phyloP scores from a whole-genome alignment of 352 stramenopile genomes.

The Globisporangium nodosum region DNA sequence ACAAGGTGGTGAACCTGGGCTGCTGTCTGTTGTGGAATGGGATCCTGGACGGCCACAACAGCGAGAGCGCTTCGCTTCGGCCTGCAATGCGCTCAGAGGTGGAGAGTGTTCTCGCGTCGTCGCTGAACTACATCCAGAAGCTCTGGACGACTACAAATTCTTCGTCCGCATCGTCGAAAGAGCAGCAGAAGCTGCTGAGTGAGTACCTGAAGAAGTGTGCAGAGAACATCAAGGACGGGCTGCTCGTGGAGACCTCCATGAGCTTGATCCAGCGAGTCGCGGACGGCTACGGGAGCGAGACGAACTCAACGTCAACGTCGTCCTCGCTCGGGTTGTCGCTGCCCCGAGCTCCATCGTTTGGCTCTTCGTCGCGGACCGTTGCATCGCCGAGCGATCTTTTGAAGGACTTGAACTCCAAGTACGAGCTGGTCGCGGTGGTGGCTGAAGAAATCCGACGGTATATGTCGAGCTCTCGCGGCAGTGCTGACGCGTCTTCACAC shows the following conservation, averaged over 20 bases:
- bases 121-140: constrained; percentile 69
- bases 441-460: constrained; percentile 50
- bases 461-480: constrained; percentile 10
- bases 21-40: constrained; percentile 80
- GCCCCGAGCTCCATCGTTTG: constrained; percentile 18
- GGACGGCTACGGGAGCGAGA: constrained; percentile 38
- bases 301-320: constrained; percentile 23
- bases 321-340: constrained; percentile 33
- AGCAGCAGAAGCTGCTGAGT: constrained; percentile 63
- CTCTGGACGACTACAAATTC: constrained; percentile 42
- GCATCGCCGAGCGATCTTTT: constrained; percentile 48
- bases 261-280: constrained; percentile 67
- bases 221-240: constrained; percentile 52
- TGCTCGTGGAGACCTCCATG: constrained; percentile 68
- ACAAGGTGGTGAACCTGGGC: constrained; percentile 66
- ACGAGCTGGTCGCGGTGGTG: constrained; percentile 54
- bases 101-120: constrained; percentile 54
- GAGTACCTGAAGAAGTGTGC: constrained; percentile 74
- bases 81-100: constrained; percentile 39
- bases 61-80: constrained; percentile 13
- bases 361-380: constrained; percentile 21
- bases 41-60: constrained; percentile 23
- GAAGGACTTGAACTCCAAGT: constrained; percentile 59
- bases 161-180: constrained; percentile 48
- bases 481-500: constrained; percentile 3